These are phyloP conservation scores for Ustilago bromivora DNA, from an alignment of 1,284 basidiomycete genomes.

Conservation along the genomic window DNA sequence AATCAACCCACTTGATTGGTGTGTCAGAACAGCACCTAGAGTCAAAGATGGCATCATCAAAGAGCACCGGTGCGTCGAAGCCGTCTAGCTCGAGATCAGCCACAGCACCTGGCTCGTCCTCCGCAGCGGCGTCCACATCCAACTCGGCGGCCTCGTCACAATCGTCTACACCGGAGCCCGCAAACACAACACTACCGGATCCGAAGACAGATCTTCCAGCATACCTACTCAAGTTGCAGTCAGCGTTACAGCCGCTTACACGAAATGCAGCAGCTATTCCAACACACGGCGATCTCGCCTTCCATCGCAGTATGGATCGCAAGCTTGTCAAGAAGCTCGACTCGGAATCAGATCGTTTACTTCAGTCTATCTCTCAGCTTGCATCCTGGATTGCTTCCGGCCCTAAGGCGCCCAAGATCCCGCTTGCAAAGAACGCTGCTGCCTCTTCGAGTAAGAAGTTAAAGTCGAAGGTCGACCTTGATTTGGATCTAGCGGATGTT, in stretches of 20 bases:
- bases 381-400: constrained; percentile 47
- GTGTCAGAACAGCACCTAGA: neutral
- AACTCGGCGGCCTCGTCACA: constrained; percentile 20
- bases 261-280: constrained; percentile 68
- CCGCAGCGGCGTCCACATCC: constrained; percentile 15
- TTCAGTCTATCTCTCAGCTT: constrained; percentile 45
- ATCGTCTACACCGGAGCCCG: constrained; percentile 10
- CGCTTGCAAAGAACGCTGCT: constrained; percentile 15
- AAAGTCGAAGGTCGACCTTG: constrained; percentile 20
- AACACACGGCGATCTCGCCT: constrained; percentile 76
- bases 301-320: constrained; percentile 85
- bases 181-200: constrained; percentile 23
- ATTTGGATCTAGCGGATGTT: constrained; percentile 40
- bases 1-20: neutral
- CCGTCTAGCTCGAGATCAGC: constrained; percentile 14
- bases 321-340: constrained; percentile 79
- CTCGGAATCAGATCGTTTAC: constrained; percentile 75
- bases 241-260: constrained; percentile 56
- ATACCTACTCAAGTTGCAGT: constrained; percentile 55
- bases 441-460: constrained; percentile 9
- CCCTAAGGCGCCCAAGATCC: constrained; percentile 35
- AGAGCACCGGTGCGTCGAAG: constrained; percentile 14
- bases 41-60: constrained; percentile 1
- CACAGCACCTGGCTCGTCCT: constrained; percentile 4
- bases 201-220: constrained; percentile 31